Evolutionary conservation across 306 rosid species (phyloP).

Genomic region (Cercis canadensis): DNA sequence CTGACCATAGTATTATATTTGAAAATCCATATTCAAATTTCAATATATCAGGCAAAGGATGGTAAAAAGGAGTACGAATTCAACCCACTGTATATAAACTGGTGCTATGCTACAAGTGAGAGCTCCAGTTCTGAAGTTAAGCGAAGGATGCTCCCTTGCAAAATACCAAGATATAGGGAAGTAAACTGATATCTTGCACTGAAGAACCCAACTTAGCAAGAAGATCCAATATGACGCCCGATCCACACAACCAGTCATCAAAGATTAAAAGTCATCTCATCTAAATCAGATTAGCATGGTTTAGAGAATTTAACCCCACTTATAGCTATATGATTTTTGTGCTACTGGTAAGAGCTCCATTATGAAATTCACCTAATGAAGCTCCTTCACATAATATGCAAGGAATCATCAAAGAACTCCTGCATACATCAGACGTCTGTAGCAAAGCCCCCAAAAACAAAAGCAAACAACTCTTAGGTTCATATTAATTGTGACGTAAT

Average conservation of each 20-base stretch:
- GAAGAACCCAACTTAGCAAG: conserved; percentile 52
- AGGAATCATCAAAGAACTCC: conserved; percentile 57
- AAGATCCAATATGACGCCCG: conserved; percentile 45
- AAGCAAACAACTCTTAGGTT: conserved; percentile 68
- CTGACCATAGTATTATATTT: conserved; percentile 42
- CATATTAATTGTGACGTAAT: conserved; percentile 63
- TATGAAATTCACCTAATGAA: conserved; percentile 51
- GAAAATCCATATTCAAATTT: conserved; percentile 48
- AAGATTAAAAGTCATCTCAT: conserved; percentile 49
- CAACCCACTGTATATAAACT: conserved; percentile 61
- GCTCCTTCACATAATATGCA: conserved; percentile 50
- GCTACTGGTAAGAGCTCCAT: conserved; percentile 57
- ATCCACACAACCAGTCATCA: conserved; percentile 50
- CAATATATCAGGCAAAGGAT: conserved; percentile 43
- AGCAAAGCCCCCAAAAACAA: conserved; percentile 78
- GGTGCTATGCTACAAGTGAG: conserved; percentile 52
- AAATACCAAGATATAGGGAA: conserved; percentile 50
- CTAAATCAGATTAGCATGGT: conserved; percentile 48
- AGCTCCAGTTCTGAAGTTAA: conserved; percentile 54
- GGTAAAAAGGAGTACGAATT: conserved; percentile 50
- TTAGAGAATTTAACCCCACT: conserved; percentile 55
- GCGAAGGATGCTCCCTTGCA: conserved; percentile 53
- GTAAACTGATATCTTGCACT: conserved; percentile 50
- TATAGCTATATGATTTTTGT: conserved; percentile 49
- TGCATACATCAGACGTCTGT: conserved; percentile 50